Base-by-base conservation (phyloP, 1,139 yeast species). In the Kodamaea alishanica region DNA sequence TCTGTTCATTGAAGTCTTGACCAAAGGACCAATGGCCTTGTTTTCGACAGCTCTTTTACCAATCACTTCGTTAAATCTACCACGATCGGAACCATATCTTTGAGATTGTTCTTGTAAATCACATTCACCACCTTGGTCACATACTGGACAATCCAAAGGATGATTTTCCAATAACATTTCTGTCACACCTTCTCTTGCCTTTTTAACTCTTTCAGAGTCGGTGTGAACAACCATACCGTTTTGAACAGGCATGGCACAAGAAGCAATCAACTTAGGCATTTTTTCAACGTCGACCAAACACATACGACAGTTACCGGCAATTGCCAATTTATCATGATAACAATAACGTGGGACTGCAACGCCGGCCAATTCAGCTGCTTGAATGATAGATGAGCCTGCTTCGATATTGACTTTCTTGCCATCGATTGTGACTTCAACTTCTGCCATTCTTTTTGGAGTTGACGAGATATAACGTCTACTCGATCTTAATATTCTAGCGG, bases 271-370 rank as follows among this genome's bases (percentile, higher is more conserved):
- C 64, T 87, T 87, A 40, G 95, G 95, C 58, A 92, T 88, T 61
- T 86, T 79, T 64, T 87, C 96, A 41, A 87, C 86, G 55, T 87
- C 96, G 38, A 87, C 96, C 37, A 87, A 76, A 63, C 96, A 87
- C 96, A 87, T 87, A 67, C 96, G 83, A 65, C 96, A 87, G 67
- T 86, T 87, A 61, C 96, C 96, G n/a, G 96, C 96, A 59, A 87
- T 77, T 31, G 95, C 92, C 52, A 87, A 75, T 65, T 87, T 86
- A 56, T 87, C 96, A 64, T 87, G 96, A 71, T 84, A 87, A 67
- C 96, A 87, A 70, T 87, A 87, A 54, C 96, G 78, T 34, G 96
- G 96, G 38, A 87, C 82, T 39, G 82, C 74, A 33, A 86, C 92
- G 39, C 96, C 96, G 24, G 95, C 95, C 66, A 83, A 82, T 59